phyloP scores from a whole-genome alignment of 768 basidiomycete species.

The Collybia mongolica region DNA sequence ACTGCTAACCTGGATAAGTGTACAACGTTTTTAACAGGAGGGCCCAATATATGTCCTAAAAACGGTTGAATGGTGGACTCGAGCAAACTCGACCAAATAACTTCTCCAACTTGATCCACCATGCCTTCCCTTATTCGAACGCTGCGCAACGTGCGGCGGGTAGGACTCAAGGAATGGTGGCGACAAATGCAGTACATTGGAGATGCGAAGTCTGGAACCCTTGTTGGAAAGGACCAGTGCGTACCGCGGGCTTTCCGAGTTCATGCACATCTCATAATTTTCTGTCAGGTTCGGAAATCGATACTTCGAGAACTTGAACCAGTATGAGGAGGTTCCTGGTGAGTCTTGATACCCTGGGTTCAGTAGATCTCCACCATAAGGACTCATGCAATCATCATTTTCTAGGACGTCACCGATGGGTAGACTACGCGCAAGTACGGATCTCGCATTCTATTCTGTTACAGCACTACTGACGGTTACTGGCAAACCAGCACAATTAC shows the following conservation, averaged over 20 bases:
- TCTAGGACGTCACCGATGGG: conserved; percentile 93
- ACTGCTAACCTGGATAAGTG: too few relatives aligned
- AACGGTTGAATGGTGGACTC: conserved; percentile 8
- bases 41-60: too few relatives aligned
- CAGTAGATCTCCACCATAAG: conserved; percentile 1
- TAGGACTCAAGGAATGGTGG: conserved; percentile 87
- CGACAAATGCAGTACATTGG: conserved; percentile 91
- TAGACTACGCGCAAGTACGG: conserved; percentile 85
- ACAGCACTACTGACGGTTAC: not conserved
- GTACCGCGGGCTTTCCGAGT: conserved; percentile 27
- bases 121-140: conserved; percentile 80
- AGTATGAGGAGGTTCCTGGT: conserved; percentile 89
- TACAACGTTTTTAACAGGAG: too few relatives aligned
- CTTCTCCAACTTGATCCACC: conserved; percentile 7
- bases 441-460: not conserved
- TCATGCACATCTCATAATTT: conserved; percentile 1
- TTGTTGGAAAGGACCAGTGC: conserved; percentile 80
- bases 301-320: conserved; percentile 91
- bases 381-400: not conserved
- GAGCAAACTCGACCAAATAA: conserved; percentile 33
- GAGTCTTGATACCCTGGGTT: conserved; percentile 17
- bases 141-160: conserved; percentile 70
- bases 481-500: conserved; percentile 61
- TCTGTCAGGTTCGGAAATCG: conserved; percentile 83
- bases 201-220: conserved; percentile 84